These are phyloP conservation scores for Acidomyces sp. DNA, from an alignment of 495 filamentous ascomycete genomes.

Conservation along the genomic window DNA sequence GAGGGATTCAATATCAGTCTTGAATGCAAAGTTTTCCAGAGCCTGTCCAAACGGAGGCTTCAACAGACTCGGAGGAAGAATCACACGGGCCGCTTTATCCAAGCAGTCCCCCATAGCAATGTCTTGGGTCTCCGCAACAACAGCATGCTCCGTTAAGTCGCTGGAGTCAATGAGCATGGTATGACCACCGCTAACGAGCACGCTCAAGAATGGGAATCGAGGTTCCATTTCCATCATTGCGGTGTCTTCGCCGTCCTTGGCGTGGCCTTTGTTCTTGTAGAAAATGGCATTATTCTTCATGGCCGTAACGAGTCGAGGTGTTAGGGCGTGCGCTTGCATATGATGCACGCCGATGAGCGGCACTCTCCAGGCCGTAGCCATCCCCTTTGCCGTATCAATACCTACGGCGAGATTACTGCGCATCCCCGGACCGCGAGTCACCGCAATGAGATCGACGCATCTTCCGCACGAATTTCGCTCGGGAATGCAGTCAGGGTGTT, in stretches of 20 bases:
- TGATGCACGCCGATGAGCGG: conserved; percentile 81
- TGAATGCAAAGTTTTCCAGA: conserved; percentile 70
- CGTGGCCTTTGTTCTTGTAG: background rate
- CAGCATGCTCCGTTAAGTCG: conserved; percentile 49
- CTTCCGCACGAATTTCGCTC: background rate
- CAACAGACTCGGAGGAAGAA: conserved; percentile 46
- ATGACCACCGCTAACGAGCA: conserved; percentile 90
- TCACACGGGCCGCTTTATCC: conserved; percentile 67
- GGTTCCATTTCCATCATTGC: conserved; percentile 20
- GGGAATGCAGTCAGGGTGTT: background rate
- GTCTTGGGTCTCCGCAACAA: conserved; percentile 57
- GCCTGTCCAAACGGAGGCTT: conserved; percentile 49
- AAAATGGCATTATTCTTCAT: conserved; percentile 25
- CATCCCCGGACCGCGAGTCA: conserved; percentile 88
- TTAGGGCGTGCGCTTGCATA: conserved; percentile 93
- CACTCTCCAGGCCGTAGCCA: conserved; percentile 68
- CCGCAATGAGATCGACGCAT: conserved; percentile 59
- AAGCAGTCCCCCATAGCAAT: conserved; percentile 74
- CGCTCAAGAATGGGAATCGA: conserved; percentile 69
- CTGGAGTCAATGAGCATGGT: conserved; percentile 67
- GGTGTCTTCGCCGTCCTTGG: background rate
- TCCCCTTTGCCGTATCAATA: conserved; percentile 73
- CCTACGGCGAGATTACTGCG: conserved; percentile 57
- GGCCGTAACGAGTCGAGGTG: conserved; percentile 63
- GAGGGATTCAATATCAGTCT: too few relatives aligned